Evolutionary conservation across 2,329 filamentous ascomycete species (phyloP).

Genomic region (Aspergillus ibericus): DNA sequence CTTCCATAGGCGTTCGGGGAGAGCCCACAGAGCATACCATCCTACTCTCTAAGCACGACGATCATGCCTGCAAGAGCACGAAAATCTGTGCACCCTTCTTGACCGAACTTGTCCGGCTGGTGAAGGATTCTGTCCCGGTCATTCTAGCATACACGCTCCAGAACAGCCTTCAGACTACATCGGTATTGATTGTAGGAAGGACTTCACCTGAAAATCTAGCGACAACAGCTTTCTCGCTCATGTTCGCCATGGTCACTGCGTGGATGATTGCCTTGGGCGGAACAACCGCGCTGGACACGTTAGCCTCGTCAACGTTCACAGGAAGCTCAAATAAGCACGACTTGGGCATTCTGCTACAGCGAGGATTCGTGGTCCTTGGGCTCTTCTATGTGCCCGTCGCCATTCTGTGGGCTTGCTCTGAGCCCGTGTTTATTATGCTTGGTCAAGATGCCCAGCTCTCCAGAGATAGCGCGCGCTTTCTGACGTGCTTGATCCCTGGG

Average conservation of each 20-base stretch:
- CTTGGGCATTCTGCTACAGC: conserved; percentile 74
- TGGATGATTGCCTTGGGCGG: conserved; percentile 86
- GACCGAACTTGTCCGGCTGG: conserved; percentile 65
- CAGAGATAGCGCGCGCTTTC: conserved; percentile 68
- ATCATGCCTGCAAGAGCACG: not conserved
- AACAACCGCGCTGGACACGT: conserved; percentile 80
- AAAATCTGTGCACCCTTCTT: conserved; percentile 17
- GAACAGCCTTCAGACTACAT: conserved; percentile 79
- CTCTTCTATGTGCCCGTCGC: conserved; percentile 72
- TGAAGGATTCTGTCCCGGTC: conserved; percentile 71
- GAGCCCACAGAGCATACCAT: conserved; percentile 28
- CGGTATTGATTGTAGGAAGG: conserved; percentile 77
- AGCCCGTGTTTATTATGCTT: conserved; percentile 69
- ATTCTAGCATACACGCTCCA: conserved; percentile 84
- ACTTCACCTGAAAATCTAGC: conserved; percentile 77
- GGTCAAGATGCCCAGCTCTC: conserved; percentile 80
- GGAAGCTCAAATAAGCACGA: conserved; percentile 76
- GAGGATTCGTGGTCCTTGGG: conserved; percentile 70
- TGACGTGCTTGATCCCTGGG: conserved; percentile 73
- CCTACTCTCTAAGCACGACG: conserved; percentile 27
- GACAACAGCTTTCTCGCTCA: conserved; percentile 82
- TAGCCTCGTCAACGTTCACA: conserved; percentile 80
- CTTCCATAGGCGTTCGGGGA: not conserved
- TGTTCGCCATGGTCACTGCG: conserved; percentile 88
- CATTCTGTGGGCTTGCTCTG: conserved; percentile 72